Base-by-base conservation (phyloP, 1,284 basidiomycete species). In the Microbotryum silenes-acaulis region DNA sequence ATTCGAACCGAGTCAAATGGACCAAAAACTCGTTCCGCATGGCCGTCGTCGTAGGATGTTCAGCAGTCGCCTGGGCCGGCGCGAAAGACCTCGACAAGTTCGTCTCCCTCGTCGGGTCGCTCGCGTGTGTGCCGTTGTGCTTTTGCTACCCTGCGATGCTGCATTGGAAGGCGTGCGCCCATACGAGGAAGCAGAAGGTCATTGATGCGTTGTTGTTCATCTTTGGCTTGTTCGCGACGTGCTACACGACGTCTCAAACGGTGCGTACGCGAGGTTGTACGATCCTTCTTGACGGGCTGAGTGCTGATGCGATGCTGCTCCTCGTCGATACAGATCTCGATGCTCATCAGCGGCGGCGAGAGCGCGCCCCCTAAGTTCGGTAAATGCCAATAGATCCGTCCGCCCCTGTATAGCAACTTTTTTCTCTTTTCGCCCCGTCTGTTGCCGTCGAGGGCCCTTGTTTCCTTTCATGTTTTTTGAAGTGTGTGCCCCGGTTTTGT, bases 81-180 rank as follows among this genome's bases (percentile, higher is more conserved):
- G 91, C 92, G 23, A 81, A 80, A 50, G 92, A 97, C 76, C 77
- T 98, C 57, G 96, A 99, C 79, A 97, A 97, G 78, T 97, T 97
- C 74, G 94, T 98, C 18, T 68, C 66, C 18, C 83, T 98, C 69
- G 83, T 98, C 62, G 94, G 94, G 23, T 88, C 88, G 71, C 89
- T 96, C 72, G 93, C 93, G 60, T 97, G 92, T 73, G 86, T 97
- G 8, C 93, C 94, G 7, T 79, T 97, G 59, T 96, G 91, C 76
- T 96, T 89, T 64, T 66, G 64, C 58, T 71, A 70, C 54, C 70
- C 62, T 64, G 37, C 51, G 10, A 84, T 98, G 84, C 78, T 98
- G 59, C 93, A 97, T 75, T 87, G 92, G 76, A 89, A 84, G 75
- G 91, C 89, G 1, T 69, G 86, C 70, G 89, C 94, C 4, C 81